Evolutionary conservation across 1,284 basidiomycete genomes (phyloP).

Genomic region (Cutaneotrichosporon cyanovorans): DNA sequence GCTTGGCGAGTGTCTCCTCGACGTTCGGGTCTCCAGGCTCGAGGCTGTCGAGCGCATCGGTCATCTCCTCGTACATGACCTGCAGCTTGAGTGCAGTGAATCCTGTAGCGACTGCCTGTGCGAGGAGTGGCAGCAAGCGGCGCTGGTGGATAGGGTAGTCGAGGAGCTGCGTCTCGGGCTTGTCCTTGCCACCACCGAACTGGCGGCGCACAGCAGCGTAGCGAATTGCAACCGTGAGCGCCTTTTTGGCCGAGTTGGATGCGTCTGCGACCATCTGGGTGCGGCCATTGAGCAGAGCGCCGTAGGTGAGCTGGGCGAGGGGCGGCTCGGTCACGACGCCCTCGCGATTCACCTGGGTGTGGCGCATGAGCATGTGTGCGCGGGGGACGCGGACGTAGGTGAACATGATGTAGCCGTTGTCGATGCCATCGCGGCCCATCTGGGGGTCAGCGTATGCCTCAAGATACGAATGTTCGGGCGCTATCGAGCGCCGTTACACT

Average conservation of each 20-base stretch:
- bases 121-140: constrained; percentile 52
- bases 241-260: constrained; percentile 51
- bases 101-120: constrained; percentile 53
- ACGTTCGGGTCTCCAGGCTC: constrained; percentile 48
- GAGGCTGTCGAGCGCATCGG: constrained; percentile 49
- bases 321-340: constrained; percentile 46
- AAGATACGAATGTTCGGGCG: no score
- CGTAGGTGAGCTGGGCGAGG: constrained; percentile 54
- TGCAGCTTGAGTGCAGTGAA: constrained; percentile 50
- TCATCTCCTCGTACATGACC: constrained; percentile 48
- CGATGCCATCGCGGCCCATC: constrained; percentile 60
- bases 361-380: constrained; percentile 55
- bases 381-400: constrained; percentile 62
- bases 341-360: constrained; percentile 51
- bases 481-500: not conserved
- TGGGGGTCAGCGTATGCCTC: not conserved
- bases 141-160: constrained; percentile 57
- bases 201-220: constrained; percentile 52
- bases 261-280: constrained; percentile 53
- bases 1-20: constrained; percentile 46
- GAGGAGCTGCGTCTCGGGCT: constrained; percentile 51
- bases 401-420: constrained; percentile 74
- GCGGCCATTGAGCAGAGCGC: constrained; percentile 52
- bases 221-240: constrained; percentile 53
- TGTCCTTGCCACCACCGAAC: constrained; percentile 48